Conservation (phyloP, 2,329 filamentous ascomycete genomes). For the Geosmithia putterillii region DNA sequence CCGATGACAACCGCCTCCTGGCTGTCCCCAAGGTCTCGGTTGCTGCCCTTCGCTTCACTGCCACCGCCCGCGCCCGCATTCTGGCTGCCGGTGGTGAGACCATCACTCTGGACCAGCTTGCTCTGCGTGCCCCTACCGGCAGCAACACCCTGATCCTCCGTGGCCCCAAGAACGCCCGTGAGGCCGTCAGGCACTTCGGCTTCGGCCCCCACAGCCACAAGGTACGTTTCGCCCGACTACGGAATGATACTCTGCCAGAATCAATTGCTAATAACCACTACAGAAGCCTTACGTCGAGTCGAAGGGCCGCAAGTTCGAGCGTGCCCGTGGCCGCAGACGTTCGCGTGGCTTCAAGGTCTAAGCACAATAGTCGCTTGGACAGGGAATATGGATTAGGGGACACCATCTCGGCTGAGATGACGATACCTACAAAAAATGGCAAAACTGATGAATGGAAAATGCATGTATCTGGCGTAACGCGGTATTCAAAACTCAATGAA, state of each 20-base stretch:
- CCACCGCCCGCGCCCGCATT: conserved; percentile 89
- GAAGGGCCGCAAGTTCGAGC: conserved; percentile 99
- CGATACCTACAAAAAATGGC: conserved; percentile 1
- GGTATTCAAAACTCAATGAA: conserved; percentile 22
- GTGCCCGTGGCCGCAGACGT: conserved; percentile 94
- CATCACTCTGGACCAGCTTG: conserved; percentile 94
- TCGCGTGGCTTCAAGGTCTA: conserved; percentile 99
- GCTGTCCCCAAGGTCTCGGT: conserved; percentile 85
- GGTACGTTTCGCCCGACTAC: conserved; percentile 36
- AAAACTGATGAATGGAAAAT: conserved; percentile 2
- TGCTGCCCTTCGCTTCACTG: conserved; percentile 92
- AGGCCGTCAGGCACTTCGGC: conserved; percentile 99
- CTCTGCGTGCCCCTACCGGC: conserved; percentile 86
- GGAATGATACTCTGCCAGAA: neutral
- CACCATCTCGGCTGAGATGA: neutral
- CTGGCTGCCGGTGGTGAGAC: conserved; percentile 86
- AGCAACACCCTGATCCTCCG: conserved; percentile 95
- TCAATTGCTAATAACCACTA: conserved; percentile 18
- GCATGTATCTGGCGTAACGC: conserved; percentile 18
- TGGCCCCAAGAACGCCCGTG: conserved; percentile 94
- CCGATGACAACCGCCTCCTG: conserved; percentile 92
- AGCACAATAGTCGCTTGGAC: conserved; percentile 23
- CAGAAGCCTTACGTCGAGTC: conserved; percentile 94
- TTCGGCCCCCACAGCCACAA: conserved; percentile 97
- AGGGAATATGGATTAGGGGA: conserved; percentile 1